Evolutionary conservation across 1,284 basidiomycete species (phyloP).

Genomic region (Volvariella volvacea): DNA sequence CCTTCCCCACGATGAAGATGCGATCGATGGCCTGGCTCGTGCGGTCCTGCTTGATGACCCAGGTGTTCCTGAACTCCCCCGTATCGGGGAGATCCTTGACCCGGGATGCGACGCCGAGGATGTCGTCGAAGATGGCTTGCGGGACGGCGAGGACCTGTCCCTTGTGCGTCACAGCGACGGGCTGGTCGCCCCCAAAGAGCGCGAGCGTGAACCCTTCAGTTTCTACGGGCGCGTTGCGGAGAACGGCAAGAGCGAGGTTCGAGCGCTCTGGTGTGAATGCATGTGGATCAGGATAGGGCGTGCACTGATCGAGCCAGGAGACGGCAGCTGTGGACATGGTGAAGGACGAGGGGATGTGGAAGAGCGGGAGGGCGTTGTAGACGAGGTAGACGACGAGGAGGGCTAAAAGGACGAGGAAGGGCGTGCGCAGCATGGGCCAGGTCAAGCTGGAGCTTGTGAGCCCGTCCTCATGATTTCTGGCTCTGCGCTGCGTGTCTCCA

Average conservation of each 20-base stretch:
- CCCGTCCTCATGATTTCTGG: too few species aligned
- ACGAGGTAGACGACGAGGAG: too few species aligned
- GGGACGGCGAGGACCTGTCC: constrained; percentile 28
- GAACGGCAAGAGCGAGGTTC: constrained; percentile 27
- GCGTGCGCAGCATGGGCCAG: too few species aligned
- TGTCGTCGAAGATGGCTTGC: constrained; percentile 25
- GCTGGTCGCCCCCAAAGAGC: constrained; percentile 25
- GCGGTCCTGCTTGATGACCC: constrained; percentile 26
- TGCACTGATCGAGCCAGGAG: not conserved
- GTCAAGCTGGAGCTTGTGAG: too few species aligned
- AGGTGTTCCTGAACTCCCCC: constrained; percentile 34
- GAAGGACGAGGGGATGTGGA: too few species aligned
- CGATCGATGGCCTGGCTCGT: constrained; percentile 36
- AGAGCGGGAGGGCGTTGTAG: too few species aligned
- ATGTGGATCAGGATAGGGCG: constrained; percentile 23
- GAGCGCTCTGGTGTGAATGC: constrained; percentile 26
- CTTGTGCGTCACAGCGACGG: constrained; percentile 32
- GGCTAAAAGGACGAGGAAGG: too few species aligned
- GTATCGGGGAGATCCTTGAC: constrained; percentile 22
- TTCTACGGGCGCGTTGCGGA: constrained; percentile 31
- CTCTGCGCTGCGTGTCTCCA: too few species aligned
- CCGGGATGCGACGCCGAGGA: constrained; percentile 24
- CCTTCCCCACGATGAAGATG: constrained; percentile 18
- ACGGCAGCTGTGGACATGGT: too few species aligned
- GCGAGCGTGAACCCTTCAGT: constrained; percentile 37